Evolutionary conservation across 2,329 filamentous ascomycete genomes (phyloP).

Genomic region (Nigrospora oryzae): DNA sequence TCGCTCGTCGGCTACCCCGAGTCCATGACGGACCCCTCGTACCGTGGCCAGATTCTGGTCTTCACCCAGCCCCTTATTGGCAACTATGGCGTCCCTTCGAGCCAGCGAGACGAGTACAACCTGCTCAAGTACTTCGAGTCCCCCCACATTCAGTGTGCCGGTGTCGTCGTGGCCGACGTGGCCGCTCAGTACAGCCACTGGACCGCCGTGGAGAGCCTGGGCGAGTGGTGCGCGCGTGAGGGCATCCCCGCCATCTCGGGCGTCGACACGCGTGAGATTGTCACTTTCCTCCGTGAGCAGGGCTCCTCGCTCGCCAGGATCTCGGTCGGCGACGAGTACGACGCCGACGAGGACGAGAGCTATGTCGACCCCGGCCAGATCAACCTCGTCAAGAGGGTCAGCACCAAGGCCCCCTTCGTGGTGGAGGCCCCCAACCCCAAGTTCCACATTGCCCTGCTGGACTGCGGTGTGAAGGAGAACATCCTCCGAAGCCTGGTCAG

Average conservation of each 20-base stretch:
- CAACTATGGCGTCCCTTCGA: constrained; percentile 94
- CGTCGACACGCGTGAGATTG: constrained; percentile 93
- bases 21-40: constrained; percentile 80
- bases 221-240: constrained; percentile 92
- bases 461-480: constrained; percentile 99
- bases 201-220: constrained; percentile 92
- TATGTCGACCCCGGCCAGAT: constrained; percentile 94
- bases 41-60: constrained; percentile 89
- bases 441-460: constrained; percentile 87
- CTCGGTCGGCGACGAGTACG: constrained; percentile 93
- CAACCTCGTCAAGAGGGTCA: constrained; percentile 92
- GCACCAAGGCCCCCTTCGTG: constrained; percentile 96
- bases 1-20: constrained; percentile 97
- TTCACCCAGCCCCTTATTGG: constrained; percentile 92
- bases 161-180: constrained; percentile 92
- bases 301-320: constrained; percentile 94
- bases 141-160: constrained; percentile 91
- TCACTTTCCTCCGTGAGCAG: constrained; percentile 91
- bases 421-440: constrained; percentile 76
- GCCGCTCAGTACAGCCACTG: constrained; percentile 94
- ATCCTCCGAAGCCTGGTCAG: constrained; percentile 90
- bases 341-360: constrained; percentile 94
- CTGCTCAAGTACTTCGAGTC: constrained; percentile 98
- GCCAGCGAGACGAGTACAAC: constrained; percentile 75
- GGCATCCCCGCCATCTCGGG: constrained; percentile 94